Base-by-base conservation (phyloP, 78 protist species). In the Dictyostelium purpureum region DNA sequence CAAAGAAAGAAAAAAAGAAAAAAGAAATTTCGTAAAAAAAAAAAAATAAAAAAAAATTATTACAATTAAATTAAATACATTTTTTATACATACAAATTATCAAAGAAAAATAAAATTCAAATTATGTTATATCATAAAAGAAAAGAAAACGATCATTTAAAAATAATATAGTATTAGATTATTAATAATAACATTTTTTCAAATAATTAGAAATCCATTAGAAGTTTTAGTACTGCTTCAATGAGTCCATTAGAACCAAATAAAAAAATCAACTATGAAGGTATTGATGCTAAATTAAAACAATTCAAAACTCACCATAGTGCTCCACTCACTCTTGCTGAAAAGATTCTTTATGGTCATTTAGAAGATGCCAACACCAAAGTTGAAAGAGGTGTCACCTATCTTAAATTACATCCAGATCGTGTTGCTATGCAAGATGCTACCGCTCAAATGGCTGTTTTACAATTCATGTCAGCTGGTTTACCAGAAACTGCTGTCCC, bases 381-480 rank as follows among this genome's bases (percentile, higher is more conserved):
- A 82, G 91, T 95, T 11, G 73, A 57, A 37, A 96, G 98, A 79
- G 98, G 98, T 45, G 59, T 83, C 57, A 71, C 96, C 11, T 97
- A 96, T 90, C 94, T 98, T 43, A 76, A 95, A 88, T 96, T 97
- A 38, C 79, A 95, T 35, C 99, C 99, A 33, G 99, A 98, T 76
- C 96, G 99, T 31, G 99, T 98, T 59, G 98, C 98, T 61, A 94
- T 96, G 98, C 98, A 98, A 71, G 96, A 97, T 77, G 98, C 98
- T 61, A 94, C 97, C 38, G 97, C 97, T 7, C 98, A 97, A 79
- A 98, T 98, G 99, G 99, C 99, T 5, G 95, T 97, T 70, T 95
- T 98, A 43, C 99, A 98, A 89, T 97, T 98, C 79, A 97, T 98
- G 90, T 81, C 96, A 61, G 87, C 97, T 9, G 99, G 98, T 69